Percentiles rank a stretch among this genome's conserved stretches.
Evolutionary conservation across 2,329 filamentous ascomycete genomes (phyloP).

Genomic region (Rhexocercosporidium sp.): DNA sequence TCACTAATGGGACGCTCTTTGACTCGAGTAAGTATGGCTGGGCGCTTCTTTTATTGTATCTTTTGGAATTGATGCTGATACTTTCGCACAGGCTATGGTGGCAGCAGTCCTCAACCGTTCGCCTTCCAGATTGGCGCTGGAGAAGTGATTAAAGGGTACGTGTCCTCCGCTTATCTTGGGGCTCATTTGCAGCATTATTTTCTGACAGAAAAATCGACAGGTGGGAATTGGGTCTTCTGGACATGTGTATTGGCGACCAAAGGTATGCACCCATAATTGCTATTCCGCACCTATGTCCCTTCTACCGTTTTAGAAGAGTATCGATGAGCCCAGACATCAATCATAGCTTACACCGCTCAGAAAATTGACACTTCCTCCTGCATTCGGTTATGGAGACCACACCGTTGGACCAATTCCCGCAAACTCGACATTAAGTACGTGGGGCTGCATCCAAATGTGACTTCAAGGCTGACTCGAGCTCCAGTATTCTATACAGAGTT

Average conservation of each 20-base stretch:
- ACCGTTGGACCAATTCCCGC: constrained; percentile 18
- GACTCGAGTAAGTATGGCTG: constrained; percentile 8
- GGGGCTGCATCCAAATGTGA: too few species aligned
- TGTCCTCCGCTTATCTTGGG: neutral
- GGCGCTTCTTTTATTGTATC: rapidly evolving
- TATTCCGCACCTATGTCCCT: too few species aligned
- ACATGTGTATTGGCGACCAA: constrained; percentile 18
- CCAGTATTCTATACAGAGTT: constrained; percentile 13
- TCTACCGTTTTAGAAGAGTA: neutral
- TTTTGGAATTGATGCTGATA: neutral
- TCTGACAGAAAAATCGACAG: neutral
- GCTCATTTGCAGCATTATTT: neutral
- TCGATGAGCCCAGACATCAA: neutral
- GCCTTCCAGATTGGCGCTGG: constrained; percentile 11
- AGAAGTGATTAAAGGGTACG: constrained; percentile 15
- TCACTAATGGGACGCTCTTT: constrained; percentile 14
- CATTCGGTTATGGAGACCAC: constrained; percentile 12
- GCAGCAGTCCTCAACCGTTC: constrained; percentile 9
- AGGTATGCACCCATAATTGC: constrained; percentile 1
- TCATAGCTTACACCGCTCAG: neutral
- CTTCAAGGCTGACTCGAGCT: neutral
- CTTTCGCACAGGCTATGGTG: neutral
- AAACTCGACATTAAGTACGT: constrained; percentile 18
- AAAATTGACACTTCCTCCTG: constrained; percentile 14
- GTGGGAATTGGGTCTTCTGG: constrained; percentile 12